phyloP scores from a whole-genome alignment of 164 flowering plant genomes.

The Vitis rotundifolia region DNA sequence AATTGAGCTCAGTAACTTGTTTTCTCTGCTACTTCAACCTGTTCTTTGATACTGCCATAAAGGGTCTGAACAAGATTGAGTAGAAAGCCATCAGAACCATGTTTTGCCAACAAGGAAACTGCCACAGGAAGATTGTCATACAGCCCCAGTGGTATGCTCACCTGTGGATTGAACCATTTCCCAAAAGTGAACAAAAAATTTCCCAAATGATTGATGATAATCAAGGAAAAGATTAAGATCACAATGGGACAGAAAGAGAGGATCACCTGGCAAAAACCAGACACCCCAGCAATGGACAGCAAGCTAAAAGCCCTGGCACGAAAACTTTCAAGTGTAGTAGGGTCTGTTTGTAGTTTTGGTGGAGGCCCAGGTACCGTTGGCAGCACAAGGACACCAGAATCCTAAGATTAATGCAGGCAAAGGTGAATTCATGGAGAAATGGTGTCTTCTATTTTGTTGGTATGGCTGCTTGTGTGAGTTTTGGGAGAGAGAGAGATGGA shows the following conservation, averaged over 20 bases:
- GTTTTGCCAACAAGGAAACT: constrained; percentile 79
- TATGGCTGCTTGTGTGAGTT: too few relatives aligned
- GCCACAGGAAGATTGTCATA: constrained; percentile 67
- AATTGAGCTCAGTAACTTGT: constrained; percentile 10
- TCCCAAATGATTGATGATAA: neutral
- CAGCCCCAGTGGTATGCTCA: constrained; percentile 74
- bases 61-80: constrained; percentile 65
- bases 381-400: constrained; percentile 62
- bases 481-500: constrained; percentile 11
- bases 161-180: constrained; percentile 40
- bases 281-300: constrained; percentile 79
- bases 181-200: too few relatives aligned
- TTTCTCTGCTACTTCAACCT: constrained; percentile 30
- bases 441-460: too few relatives aligned
- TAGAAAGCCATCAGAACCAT: constrained; percentile 76
- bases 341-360: constrained; percentile 65
- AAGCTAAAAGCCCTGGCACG: constrained; percentile 78
- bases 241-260: constrained; percentile 2
- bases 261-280: constrained; percentile 87
- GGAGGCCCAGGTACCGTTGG: constrained; percentile 94
- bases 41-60: constrained; percentile 45
- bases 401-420: constrained; percentile 36
- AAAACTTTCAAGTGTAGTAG: constrained; percentile 48
- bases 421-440: too few relatives aligned
- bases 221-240: neutral